A percentile compares a stretch with the other conserved stretches of the same genome.
Conservation (phyloP, 176 grass and related monocot species). For the Avena atlantica region DNA sequence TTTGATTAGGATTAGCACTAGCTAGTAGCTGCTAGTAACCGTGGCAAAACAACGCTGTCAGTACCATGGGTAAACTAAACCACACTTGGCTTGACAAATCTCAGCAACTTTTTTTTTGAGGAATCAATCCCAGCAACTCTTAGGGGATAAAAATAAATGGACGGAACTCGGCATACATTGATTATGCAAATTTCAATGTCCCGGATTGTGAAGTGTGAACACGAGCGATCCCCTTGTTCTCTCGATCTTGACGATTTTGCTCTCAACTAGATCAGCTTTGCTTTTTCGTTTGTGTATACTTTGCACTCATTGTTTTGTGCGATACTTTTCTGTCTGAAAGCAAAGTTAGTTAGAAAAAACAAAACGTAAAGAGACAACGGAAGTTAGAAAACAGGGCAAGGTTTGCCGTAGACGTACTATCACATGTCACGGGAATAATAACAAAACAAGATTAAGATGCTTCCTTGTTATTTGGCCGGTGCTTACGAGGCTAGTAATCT, state of each 20-base stretch:
- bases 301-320: neutral
- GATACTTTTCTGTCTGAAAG: neutral
- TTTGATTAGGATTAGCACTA: neutral
- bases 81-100: neutral
- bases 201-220: neutral
- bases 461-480: constrained; percentile 4
- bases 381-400: neutral
- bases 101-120: neutral
- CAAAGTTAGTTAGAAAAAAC: neutral
- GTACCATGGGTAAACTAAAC: neutral
- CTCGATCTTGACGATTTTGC: neutral
- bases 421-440: neutral
- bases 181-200: neutral
- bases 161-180: neutral
- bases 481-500: neutral
- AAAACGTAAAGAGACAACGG: neutral
- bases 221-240: neutral
- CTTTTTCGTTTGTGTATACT: neutral
- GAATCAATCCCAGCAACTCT: neutral
- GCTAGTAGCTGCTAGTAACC: neutral
- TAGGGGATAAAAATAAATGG: neutral
- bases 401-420: neutral
- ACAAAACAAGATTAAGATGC: neutral
- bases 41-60: neutral
- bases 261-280: neutral